Percentiles rank a stretch among this genome's conserved stretches.
Evolutionary conservation across 78 protist genomes (phyloP).

Genomic region (Cavenderia fasciculata): DNA sequence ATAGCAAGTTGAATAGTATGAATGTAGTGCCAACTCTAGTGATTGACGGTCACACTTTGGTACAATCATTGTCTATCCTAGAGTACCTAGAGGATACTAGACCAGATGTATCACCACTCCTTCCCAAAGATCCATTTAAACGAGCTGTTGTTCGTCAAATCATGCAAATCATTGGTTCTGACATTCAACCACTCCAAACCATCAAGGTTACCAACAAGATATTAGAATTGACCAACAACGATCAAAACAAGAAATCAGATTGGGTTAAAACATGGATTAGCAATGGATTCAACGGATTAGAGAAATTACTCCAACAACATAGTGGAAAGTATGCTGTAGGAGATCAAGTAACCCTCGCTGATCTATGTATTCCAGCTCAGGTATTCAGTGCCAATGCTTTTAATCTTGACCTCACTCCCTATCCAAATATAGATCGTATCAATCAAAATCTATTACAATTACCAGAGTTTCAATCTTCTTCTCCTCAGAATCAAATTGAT

Average conservation of each 20-base stretch:
- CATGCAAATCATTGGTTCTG: slow-evolving; percentile 77
- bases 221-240: slow-evolving; percentile 1
- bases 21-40: slow-evolving; percentile 47
- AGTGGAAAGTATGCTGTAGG: slow-evolving; percentile 74
- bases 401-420: slow-evolving; percentile 60
- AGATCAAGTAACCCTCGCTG: slow-evolving; percentile 52
- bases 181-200: slow-evolving; percentile 87
- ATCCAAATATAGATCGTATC: slow-evolving; percentile 45
- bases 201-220: slow-evolving; percentile 34
- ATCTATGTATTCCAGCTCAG: slow-evolving; percentile 66
- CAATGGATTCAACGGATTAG: slow-evolving; percentile 67
- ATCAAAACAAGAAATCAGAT: slow-evolving; percentile 44
- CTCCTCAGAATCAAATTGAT: slow-evolving; percentile 68
- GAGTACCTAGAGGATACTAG: slow-evolving; percentile 83
- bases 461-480: slow-evolving; percentile 37
- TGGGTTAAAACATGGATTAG: slow-evolving; percentile 75
- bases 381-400: slow-evolving; percentile 67
- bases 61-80: slow-evolving; percentile 82
- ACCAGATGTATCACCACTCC: slow-evolving; percentile 51
- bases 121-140: slow-evolving; percentile 44
- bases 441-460: slow-evolving; percentile 11
- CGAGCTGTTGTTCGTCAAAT: slow-evolving; percentile 78
- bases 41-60: slow-evolving; percentile 59
- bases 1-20: slow-evolving; percentile 45
- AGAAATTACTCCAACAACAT: slow-evolving; percentile 31